A percentile compares a stretch with the other conserved stretches of the same genome.
These are phyloP conservation scores for Barnettozyma vustinii DNA, from an alignment of 805 yeast genomes.

Conservation along the genomic window DNA sequence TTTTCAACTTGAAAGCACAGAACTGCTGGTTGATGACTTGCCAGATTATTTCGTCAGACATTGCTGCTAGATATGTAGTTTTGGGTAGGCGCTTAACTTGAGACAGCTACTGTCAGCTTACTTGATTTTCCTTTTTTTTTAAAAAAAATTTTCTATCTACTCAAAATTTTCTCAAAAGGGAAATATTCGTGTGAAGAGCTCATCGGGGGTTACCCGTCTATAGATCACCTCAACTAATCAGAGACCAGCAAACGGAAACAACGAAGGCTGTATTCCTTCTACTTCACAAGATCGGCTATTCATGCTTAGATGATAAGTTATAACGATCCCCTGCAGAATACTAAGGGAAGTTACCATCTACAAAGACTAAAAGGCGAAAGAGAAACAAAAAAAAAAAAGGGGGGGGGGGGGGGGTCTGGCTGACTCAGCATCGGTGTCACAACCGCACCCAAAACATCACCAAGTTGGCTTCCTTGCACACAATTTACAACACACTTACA, in stretches of 20 bases:
- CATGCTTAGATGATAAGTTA: too few species aligned
- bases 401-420: too few species aligned
- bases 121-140: neutral
- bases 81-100: neutral
- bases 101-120: neutral
- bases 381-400: too few species aligned
- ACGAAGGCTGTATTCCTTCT: too few species aligned
- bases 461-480: too few species aligned
- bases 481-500: neutral
- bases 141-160: conserved; percentile 3
- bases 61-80: conserved; percentile 23
- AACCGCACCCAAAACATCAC: neutral
- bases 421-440: neutral
- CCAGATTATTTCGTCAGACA: conserved; percentile 71
- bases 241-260: neutral
- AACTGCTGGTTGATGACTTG: conserved; percentile 92
- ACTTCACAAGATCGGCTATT: too few species aligned
- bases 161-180: neutral
- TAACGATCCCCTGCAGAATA: too few species aligned
- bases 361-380: too few species aligned
- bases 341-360: too few species aligned
- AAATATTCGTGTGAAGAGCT: conserved; percentile 3
- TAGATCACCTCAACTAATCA: neutral
- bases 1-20: conserved; percentile 89
- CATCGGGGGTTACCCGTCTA: conserved; percentile 7